phyloP scores from a whole-genome alignment of 73 alveolate genomes.

The Tetrahymena thermophila region DNA sequence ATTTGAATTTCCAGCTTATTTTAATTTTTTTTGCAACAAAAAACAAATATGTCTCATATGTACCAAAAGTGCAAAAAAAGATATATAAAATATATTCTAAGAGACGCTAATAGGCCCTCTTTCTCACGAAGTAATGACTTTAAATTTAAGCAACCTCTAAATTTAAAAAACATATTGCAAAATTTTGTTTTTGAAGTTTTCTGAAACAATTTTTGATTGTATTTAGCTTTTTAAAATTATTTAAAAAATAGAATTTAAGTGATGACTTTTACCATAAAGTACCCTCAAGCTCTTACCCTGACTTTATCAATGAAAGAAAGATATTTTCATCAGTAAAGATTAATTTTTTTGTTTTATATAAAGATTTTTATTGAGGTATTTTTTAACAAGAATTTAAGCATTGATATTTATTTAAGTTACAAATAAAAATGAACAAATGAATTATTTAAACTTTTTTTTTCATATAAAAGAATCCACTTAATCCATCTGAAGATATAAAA shows the following conservation, averaged over 20 bases:
- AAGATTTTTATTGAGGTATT: background rate
- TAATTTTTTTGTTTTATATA: too few species aligned
- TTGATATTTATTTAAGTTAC: background rate
- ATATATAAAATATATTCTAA: constrained; percentile 11
- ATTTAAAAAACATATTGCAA: too few species aligned
- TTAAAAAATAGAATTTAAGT: background rate
- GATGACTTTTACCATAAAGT: constrained; percentile 5
- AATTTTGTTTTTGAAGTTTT: too few species aligned
- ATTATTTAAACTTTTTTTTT: background rate
- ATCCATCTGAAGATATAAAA: constrained; percentile 15
- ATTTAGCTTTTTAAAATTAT: background rate
- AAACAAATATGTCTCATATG: constrained; percentile 5
- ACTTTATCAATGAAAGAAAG: background rate
- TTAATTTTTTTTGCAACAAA: constrained; percentile 27
- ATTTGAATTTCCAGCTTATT: constrained; percentile 36
- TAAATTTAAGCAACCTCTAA: background rate
- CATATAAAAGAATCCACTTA: constrained; percentile 5
- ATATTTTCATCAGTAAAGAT: constrained; percentile 6
- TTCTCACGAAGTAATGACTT: background rate
- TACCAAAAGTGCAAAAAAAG: constrained; percentile 17
- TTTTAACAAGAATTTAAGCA: too few species aligned
- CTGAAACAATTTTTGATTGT: too few species aligned
- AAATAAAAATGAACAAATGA: background rate
- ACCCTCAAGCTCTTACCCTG: background rate
- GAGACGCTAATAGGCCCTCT: constrained; percentile 31